Evolutionary conservation across 2,329 filamentous ascomycete species (phyloP).

Genomic region (Rachicladosporium sp.): DNA sequence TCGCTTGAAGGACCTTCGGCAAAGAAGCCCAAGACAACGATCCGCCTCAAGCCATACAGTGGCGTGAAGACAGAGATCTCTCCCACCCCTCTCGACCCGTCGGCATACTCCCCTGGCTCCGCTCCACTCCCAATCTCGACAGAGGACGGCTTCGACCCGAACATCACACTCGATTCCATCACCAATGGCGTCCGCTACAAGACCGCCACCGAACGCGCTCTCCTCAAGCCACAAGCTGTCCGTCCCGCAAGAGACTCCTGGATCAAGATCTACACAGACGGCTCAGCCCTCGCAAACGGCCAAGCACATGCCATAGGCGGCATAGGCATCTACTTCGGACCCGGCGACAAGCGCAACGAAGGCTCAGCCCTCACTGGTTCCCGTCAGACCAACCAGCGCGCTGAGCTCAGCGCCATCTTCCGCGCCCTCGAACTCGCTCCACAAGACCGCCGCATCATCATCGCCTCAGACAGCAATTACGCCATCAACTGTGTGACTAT

Average conservation of each 20-base stretch:
- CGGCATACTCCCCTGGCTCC: slow-evolving; percentile 38
- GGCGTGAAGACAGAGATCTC: slow-evolving; percentile 15
- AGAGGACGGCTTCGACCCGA: slow-evolving; percentile 51
- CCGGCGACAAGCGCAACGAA: slow-evolving; percentile 44
- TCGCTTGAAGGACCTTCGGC: slow-evolving; percentile 14
- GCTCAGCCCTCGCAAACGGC: slow-evolving; percentile 49
- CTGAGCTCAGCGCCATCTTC: slow-evolving; percentile 77
- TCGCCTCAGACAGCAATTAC: slow-evolving; percentile 84
- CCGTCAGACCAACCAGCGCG: slow-evolving; percentile 88
- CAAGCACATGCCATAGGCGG: slow-evolving; percentile 43
- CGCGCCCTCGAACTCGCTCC: slow-evolving; percentile 70
- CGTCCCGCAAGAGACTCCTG: slow-evolving; percentile 31
- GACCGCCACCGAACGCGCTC: slow-evolving; percentile 34
- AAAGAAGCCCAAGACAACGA: slow-evolving; percentile 29
- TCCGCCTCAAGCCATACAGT: slow-evolving; percentile 25
- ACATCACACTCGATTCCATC: slow-evolving; percentile 40
- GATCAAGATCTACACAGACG: slow-evolving; percentile 52
- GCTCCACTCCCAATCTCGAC: slow-evolving; percentile 43
- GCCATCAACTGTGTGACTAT: slow-evolving; percentile 77
- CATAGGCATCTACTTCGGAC: slow-evolving; percentile 54
- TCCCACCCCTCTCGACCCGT: slow-evolving; percentile 10
- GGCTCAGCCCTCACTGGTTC: slow-evolving; percentile 63
- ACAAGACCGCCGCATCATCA: slow-evolving; percentile 54
- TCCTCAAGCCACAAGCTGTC: slow-evolving; percentile 35
- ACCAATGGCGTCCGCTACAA: slow-evolving; percentile 46